phyloP scores from a whole-genome alignment of 495 filamentous ascomycete genomes.

The Geoglossum glabrum region DNA sequence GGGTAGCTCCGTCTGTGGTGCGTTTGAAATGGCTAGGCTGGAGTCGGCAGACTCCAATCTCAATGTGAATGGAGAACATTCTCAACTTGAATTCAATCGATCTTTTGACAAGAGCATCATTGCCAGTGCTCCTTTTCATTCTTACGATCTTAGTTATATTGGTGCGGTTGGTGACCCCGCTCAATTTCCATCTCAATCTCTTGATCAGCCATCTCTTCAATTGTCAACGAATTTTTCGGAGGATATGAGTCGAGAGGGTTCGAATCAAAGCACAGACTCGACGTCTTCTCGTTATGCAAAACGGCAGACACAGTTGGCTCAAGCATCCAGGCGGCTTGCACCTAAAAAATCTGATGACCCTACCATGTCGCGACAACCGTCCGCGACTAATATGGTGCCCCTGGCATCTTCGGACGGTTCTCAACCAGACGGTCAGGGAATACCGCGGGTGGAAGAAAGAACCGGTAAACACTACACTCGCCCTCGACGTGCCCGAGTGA shows the following conservation, averaged over 20 bases:
- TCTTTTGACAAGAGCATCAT: background rate
- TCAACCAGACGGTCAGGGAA: constrained; percentile 23
- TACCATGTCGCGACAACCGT: background rate
- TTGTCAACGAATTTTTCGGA: background rate
- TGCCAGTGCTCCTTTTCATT: background rate
- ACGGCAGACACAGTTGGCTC: background rate
- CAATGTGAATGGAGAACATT: background rate
- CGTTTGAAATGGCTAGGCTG: background rate
- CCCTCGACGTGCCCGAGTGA: constrained; percentile 55
- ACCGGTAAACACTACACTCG: constrained; percentile 51
- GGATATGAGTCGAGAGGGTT: background rate
- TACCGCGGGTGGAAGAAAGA: constrained; percentile 31
- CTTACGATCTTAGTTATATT: background rate
- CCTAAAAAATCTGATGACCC: background rate
- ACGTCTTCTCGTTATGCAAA: background rate
- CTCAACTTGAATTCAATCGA: background rate
- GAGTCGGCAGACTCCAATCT: background rate
- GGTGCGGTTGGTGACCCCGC: background rate
- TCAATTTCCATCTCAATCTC: background rate
- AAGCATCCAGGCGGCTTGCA: background rate
- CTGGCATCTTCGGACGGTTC: constrained; percentile 36
- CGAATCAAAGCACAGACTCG: background rate
- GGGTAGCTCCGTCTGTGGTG: background rate
- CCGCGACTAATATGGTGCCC: constrained; percentile 26
- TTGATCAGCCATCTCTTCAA: background rate